phyloP scores from a whole-genome alignment of 1,139 yeast species.

The Candida tetrigidarum region DNA sequence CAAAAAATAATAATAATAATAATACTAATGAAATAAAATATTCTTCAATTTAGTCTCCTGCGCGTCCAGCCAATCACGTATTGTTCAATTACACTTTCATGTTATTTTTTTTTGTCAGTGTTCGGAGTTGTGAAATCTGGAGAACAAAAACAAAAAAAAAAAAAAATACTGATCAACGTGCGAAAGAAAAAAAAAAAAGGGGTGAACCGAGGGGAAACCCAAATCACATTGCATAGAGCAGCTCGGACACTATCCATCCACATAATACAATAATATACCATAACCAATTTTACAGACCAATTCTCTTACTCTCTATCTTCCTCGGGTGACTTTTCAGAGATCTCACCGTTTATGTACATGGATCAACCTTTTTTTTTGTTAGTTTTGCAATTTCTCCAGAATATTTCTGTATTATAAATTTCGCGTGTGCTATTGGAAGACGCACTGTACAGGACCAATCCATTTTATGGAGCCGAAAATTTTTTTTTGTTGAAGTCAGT shows the following conservation, averaged over 20 bases:
- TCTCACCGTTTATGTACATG: too few species aligned
- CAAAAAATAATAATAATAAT: too few species aligned
- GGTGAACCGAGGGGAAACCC: too few species aligned
- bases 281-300: too few species aligned
- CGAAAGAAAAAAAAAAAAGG: background rate
- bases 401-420: slow-evolving; percentile 12
- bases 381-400: background rate
- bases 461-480: slow-evolving; percentile 13
- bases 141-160: background rate
- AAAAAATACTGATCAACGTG: background rate
- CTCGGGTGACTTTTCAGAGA: too few species aligned
- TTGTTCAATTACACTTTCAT: background rate
- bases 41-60: too few species aligned
- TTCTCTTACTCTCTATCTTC: too few species aligned
- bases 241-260: too few species aligned
- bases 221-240: too few species aligned
- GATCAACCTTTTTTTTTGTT: background rate
- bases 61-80: background rate
- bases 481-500: too few species aligned
- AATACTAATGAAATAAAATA: too few species aligned
- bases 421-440: slow-evolving; percentile 6
- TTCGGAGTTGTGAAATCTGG: slow-evolving; percentile 5
- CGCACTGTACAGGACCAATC: slow-evolving; percentile 7
- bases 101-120: background rate
- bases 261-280: too few species aligned